Evolutionary conservation across 2,329 filamentous ascomycete genomes (phyloP).

Genomic region (Fusarium equiseti): DNA sequence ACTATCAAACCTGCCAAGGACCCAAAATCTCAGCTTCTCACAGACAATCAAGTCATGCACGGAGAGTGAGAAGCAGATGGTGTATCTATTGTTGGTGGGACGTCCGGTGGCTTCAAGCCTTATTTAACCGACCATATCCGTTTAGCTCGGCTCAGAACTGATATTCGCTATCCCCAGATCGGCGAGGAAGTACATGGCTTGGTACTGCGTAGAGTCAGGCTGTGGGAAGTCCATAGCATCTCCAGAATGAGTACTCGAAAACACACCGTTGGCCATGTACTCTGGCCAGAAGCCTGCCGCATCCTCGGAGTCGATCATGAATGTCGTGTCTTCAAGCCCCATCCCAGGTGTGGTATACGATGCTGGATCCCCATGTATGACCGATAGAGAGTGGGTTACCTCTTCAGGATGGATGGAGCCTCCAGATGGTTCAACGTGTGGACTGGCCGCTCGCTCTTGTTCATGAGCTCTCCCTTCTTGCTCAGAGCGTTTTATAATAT

Average conservation of each 20-base stretch:
- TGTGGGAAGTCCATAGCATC: conserved; percentile 23
- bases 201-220: conserved; percentile 22
- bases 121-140: background rate
- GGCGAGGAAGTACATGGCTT: conserved; percentile 25
- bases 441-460: fast-evolving
- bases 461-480: fast-evolving
- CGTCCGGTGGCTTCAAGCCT: no score
- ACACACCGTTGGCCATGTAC: conserved; percentile 8
- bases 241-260: background rate
- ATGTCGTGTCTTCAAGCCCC: fast-evolving
- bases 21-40: background rate
- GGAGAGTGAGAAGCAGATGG: no score
- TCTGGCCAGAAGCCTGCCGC: conserved; percentile 9
- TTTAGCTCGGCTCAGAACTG: background rate
- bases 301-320: background rate
- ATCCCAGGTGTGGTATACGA: background rate
- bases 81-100: no score
- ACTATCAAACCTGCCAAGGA: fast-evolving
- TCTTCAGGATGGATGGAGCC: fast-evolving
- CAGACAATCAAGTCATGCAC: fast-evolving
- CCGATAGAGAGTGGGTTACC: fast-evolving
- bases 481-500: conserved; percentile 6
- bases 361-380: fast-evolving
- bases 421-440: fast-evolving
- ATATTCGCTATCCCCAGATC: conserved; percentile 8